Conservation (phyloP, 805 yeast genomes). For the Candida ortonii region DNA sequence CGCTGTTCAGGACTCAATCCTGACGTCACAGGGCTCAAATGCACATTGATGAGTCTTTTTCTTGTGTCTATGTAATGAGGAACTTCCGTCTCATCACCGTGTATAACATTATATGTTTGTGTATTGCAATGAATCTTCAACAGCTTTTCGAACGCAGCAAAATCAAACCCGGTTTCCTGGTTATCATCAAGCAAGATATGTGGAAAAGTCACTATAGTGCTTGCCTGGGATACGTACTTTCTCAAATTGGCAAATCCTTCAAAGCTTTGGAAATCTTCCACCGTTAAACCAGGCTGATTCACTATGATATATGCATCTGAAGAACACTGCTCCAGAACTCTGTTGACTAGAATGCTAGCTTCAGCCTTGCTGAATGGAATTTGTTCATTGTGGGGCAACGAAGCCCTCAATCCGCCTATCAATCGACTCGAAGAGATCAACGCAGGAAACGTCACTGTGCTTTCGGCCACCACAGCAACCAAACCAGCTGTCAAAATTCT, state of each 20-base stretch:
- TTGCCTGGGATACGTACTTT: constrained; percentile 51
- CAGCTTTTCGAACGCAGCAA: constrained; percentile 40
- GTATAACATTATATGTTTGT: constrained; percentile 36
- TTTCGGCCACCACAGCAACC: no score
- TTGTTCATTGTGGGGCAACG: constrained; percentile 31
- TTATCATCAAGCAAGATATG: constrained; percentile 37
- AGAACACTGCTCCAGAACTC: constrained; percentile 38
- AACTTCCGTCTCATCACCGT: constrained; percentile 42
- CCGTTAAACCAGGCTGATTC: constrained; percentile 49
- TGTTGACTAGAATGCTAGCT: constrained; percentile 17
- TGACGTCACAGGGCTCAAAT: constrained; percentile 49
- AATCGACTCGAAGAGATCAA: constrained; percentile 26
- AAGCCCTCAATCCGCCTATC: constrained; percentile 29
- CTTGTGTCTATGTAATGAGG: constrained; percentile 60
- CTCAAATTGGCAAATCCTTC: constrained; percentile 47
- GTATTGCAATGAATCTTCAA: constrained; percentile 53
- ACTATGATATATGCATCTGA: constrained; percentile 58
- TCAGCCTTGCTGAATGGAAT: constrained; percentile 30
- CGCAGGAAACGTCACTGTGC: constrained; percentile 31
- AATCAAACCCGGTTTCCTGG: constrained; percentile 35
- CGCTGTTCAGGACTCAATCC: constrained; percentile 42
- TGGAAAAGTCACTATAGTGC: constrained; percentile 61
- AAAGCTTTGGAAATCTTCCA: constrained; percentile 44
- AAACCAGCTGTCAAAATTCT: no score
- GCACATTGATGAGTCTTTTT: constrained; percentile 59